phyloP scores from a whole-genome alignment of 139 green algal genomes.

The Zygnema circumcarinatum region DNA sequence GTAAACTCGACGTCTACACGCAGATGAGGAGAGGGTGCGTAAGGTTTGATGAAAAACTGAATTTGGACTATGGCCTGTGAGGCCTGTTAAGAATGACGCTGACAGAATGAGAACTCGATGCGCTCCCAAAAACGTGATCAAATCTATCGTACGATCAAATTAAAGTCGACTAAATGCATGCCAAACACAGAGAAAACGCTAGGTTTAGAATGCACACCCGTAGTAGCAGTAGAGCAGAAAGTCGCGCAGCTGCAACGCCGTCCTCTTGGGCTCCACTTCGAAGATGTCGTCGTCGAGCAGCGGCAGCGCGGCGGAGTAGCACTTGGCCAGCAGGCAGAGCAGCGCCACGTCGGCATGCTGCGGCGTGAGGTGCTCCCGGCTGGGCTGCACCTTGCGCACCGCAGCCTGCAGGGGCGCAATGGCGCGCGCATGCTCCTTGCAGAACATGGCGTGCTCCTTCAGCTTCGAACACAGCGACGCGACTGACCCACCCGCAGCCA shows the following conservation, averaged over 20 bases:
- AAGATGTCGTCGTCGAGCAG: conserved; percentile 75
- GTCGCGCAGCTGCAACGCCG: conserved; percentile 73
- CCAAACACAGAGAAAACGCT: too few relatives aligned
- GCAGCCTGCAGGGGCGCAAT: conserved; percentile 73
- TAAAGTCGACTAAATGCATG: too few relatives aligned
- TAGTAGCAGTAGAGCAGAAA: conserved; percentile 96
- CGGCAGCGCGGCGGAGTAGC: conserved; percentile 69
- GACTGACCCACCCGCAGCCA: neutral
- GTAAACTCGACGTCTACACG: too few relatives aligned
- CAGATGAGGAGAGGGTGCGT: too few relatives aligned
- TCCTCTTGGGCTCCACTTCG: conserved; percentile 77
- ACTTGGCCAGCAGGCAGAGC: conserved; percentile 78
- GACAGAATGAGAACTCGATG: too few relatives aligned
- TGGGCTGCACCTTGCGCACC: conserved; percentile 69
- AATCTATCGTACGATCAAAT: too few relatives aligned
- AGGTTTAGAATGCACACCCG: too few relatives aligned
- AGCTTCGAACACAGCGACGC: conserved; percentile 67
- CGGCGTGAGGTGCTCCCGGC: conserved; percentile 76
- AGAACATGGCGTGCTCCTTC: conserved; percentile 63
- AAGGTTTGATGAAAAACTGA: too few relatives aligned
- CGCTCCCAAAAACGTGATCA: too few relatives aligned
- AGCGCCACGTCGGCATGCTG: conserved; percentile 81
- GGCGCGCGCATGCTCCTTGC: conserved; percentile 58
- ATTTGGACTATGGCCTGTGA: too few relatives aligned
- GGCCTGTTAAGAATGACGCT: too few relatives aligned